Evolutionary conservation across 2,329 filamentous ascomycete species (phyloP), one percentile per base, ranked within the genome.

Genomic region (Lachnellula subtilissima): DNA sequence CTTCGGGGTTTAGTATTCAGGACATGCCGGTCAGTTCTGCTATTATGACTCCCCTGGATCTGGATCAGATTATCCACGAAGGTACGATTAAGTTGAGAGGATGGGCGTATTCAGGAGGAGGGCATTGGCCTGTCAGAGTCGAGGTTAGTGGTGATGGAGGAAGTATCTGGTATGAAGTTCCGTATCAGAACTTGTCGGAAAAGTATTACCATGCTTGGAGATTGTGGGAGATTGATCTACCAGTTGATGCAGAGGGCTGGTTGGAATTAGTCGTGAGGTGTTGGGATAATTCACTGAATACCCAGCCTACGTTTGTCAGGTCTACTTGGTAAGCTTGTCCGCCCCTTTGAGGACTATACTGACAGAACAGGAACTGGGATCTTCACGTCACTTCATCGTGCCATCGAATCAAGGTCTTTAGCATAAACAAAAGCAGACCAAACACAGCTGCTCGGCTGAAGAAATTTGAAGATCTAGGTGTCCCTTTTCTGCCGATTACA

Each of bases 21-120:
- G 84, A 87, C 64, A 81, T 87, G 74, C 83, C 85, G 1, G 78
- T 89, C 17, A 86, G 85, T 32, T 85, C 82, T 56, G 85, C 85
- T 50, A 85, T 88, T 55, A 63, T 86, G 89, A 67, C 47, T 6
- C 67, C 67, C 0, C 88, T 81, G 63, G 66, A 55, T 50, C 57
- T 57, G 59, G 55, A 64, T 23, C 59, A 60, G 17, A 55, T 69
- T 17, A 56, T 68, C 4, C 66, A 68, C 47, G 50, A 63, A 5
- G 65, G 67, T 4, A 59, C 37, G 12, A 68, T 68, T 7, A 63
- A 58, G 32, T 67, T 87, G 4, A 75, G 78, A 50, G 86, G 86
- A 0, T 89, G 87, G 67, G 86, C 86, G 2, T 87, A 85, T 65
- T 85, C 83, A 0, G 86, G 86, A 28, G 86, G 85, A 46, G 86